Evolutionary conservation across 139 green algal species (phyloP), one percentile per base, ranked within the genome.

Genomic region (Micromonas pusilla): DNA sequence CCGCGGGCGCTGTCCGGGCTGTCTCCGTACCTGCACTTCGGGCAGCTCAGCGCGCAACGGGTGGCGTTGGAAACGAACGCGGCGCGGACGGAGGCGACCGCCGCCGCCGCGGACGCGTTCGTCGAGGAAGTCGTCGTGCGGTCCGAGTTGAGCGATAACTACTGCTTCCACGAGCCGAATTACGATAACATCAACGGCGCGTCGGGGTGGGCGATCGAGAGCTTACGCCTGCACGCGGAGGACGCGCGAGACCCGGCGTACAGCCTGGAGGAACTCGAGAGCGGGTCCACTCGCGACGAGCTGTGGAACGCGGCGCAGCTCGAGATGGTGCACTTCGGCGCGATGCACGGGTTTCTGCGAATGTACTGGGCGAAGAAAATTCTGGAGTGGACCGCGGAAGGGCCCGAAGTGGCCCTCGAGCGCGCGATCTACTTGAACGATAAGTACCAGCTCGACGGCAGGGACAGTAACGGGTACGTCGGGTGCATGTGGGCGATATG

Each of bases 361-460:
- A 98, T 98, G 94, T 98, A 98, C 86, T 98, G 94, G 93, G 91
- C 90, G 53, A 98, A 98, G 84, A 98, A 98, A 87, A 97, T 98
- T 25, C 86, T 98, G 37, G 94, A 97, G 87, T 98, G 94, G 94
- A 97, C 90, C 0, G 36, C 72, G 0, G 83, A 52, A 0, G 45
- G 45, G 16, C 88, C 93, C 0, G 87, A 95, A 80, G 79, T 96
- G 76, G 94, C 94, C 23, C 85, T 97, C 57, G 85, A 89, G 66
- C 79, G 85, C 4, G 81, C 82, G 63, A 94, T 97, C 77, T 91
- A 90, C 70, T 83, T 98, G 28, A 98, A 97, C 77, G 93, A 98
- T 83, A 93, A 90, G 78, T 91, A 86, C 37, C 34, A 64, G 52
- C 32, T 87, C 21, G 83, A 87, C 66, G 83, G 83, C n/a, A 62